Evolutionary conservation across 2,329 filamentous ascomycete species (phyloP).

Genomic region (Aspergillus alliaceus): DNA sequence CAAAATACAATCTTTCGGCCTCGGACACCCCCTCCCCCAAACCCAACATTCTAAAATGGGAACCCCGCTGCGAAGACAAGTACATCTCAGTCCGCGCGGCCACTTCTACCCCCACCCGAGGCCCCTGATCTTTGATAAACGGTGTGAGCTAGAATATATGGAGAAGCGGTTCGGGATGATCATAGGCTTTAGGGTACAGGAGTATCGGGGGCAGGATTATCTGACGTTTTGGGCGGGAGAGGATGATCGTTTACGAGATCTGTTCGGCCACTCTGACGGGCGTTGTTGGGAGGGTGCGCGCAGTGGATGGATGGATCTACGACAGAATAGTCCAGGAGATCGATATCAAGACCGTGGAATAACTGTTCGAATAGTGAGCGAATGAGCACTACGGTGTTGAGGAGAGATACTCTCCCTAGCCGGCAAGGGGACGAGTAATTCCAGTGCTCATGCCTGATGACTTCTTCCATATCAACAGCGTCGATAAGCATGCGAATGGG

Average conservation of each 20-base stretch:
- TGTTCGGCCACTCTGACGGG: too few relatives aligned
- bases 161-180: constrained; percentile 37
- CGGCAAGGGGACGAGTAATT: neutral
- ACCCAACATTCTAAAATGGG: constrained; percentile 15
- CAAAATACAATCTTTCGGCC: constrained; percentile 12
- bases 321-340: constrained; percentile 32
- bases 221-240: constrained; percentile 52
- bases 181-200: constrained; percentile 50
- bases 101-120: constrained; percentile 33
- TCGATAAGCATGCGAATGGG: constrained; percentile 48
- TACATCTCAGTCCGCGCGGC: constrained; percentile 39
- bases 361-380: constrained; percentile 30
- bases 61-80: constrained; percentile 34
- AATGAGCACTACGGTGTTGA: constrained; percentile 19
- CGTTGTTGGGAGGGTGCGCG: too few relatives aligned
- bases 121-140: constrained; percentile 40
- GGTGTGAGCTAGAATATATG: constrained; percentile 31
- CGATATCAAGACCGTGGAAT: constrained; percentile 27
- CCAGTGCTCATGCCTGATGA: neutral
- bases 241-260: constrained; percentile 35
- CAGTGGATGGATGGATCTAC: constrained; percentile 28
- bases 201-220: constrained; percentile 45
- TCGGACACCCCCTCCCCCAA: constrained; percentile 10
- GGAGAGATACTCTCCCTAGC: neutral
- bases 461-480: constrained; percentile 27